These are phyloP conservation scores for Scedosporium boydii DNA, from an alignment of 2,329 filamentous ascomycete genomes.

Conservation along the genomic window DNA sequence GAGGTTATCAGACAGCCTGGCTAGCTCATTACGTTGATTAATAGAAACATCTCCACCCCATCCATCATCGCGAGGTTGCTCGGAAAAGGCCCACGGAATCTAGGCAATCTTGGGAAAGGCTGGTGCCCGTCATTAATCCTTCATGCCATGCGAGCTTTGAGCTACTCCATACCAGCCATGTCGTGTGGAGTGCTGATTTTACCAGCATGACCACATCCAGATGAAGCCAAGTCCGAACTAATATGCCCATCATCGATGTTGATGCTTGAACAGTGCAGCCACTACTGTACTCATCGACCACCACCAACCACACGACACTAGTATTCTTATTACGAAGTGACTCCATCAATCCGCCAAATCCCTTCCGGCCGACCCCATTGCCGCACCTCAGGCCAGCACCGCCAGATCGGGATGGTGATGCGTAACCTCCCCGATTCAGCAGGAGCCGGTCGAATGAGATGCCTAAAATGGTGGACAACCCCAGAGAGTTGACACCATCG, in stretches of 20 bases:
- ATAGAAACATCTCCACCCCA: background rate
- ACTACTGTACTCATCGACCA: no score
- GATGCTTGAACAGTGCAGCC: no score
- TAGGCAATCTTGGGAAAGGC: background rate
- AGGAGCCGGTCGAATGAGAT: background rate
- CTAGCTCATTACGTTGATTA: background rate
- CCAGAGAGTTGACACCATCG: background rate
- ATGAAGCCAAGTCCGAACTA: background rate
- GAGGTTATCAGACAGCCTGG: background rate
- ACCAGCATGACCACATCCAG: background rate
- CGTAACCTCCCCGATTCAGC: background rate
- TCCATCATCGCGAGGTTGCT: background rate
- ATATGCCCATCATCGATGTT: no score
- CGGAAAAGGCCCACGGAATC: background rate
- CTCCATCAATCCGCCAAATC: no score
- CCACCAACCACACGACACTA: no score
- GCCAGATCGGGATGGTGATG: background rate
- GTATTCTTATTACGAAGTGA: no score
- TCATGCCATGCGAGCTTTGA: background rate
- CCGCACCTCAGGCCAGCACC: background rate
- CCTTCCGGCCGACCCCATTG: background rate
- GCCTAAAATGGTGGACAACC: background rate
- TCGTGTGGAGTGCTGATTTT: background rate
- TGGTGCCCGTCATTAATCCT: background rate
- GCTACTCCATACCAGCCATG: background rate